Evolutionary conservation across 2,329 filamentous ascomycete species (phyloP).

Genomic region (Fusarium kyushuense): DNA sequence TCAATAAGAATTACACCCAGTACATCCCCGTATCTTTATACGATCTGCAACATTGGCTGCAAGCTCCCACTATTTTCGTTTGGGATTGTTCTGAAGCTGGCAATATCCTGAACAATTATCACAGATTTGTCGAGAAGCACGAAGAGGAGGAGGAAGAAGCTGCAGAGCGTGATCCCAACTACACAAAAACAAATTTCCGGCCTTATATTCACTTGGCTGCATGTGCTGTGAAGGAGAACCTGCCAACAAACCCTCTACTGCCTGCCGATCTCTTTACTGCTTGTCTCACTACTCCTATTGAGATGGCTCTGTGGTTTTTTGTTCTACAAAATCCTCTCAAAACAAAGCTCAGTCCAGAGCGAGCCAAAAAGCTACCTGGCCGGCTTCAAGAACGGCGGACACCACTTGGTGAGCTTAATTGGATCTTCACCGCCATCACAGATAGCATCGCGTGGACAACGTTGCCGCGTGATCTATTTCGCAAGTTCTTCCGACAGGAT

Average conservation of each 20-base stretch:
- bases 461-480: slow-evolving; percentile 88
- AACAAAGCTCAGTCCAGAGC: slow-evolving; percentile 77
- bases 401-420: slow-evolving; percentile 94
- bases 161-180: slow-evolving; percentile 81
- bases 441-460: slow-evolving; percentile 99
- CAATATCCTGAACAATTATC: slow-evolving; percentile 95
- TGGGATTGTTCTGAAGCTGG: slow-evolving; percentile 98
- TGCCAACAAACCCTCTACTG: slow-evolving; percentile 92
- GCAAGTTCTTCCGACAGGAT: slow-evolving; percentile 96
- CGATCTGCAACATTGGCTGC: slow-evolving; percentile 94
- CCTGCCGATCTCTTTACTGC: slow-evolving; percentile 96
- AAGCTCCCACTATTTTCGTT: slow-evolving; percentile 94
- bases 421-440: slow-evolving; percentile 99
- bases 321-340: slow-evolving; percentile 88
- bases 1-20: slow-evolving; percentile 98
- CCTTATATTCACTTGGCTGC: slow-evolving; percentile 91
- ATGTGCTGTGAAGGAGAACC: slow-evolving; percentile 88
- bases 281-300: slow-evolving; percentile 95
- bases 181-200: slow-evolving; percentile 78
- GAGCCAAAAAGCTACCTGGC: slow-evolving; percentile 90
- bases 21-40: slow-evolving; percentile 98
- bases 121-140: slow-evolving; percentile 94
- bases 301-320: slow-evolving; percentile 97
- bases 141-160: slow-evolving; percentile 87
- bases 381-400: slow-evolving; percentile 92